Percentiles rank a stretch among this genome's conserved stretches.
phyloP scores from a whole-genome alignment of 1,284 basidiomycete genomes.

The Tilletia indica region DNA sequence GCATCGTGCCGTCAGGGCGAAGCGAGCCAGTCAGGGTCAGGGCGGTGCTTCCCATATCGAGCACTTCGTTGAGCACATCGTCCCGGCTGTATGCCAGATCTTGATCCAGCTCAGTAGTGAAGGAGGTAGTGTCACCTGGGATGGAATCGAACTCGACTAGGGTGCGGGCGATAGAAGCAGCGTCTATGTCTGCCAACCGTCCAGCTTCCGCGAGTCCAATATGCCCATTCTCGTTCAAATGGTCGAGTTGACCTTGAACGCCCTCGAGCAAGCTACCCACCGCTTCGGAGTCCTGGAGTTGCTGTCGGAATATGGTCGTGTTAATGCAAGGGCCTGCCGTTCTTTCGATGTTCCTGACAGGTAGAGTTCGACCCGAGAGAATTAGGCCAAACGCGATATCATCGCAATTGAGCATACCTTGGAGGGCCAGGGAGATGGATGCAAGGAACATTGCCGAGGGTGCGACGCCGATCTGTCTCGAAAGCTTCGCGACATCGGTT shows the following conservation, averaged over 20 bases:
- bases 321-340: background rate
- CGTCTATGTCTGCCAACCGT: background rate
- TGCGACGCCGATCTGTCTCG: background rate
- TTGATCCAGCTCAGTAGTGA: background rate
- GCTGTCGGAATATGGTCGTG: background rate
- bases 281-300: background rate
- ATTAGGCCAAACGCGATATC: background rate
- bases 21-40: background rate
- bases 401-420: background rate
- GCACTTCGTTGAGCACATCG: background rate
- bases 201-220: background rate
- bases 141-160: background rate
- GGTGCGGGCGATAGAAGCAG: background rate
- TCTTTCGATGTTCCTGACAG: background rate
- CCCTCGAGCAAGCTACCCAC: background rate
- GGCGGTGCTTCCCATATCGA: background rate
- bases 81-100: background rate
- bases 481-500: background rate
- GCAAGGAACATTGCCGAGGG: background rate
- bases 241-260: background rate
- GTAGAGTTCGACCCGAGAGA: background rate
- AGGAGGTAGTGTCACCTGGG: background rate
- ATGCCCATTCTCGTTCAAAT: background rate
- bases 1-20: background rate
- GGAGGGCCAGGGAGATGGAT: background rate